phyloP scores from a whole-genome alignment of 352 stramenopile genomes.

The Phytophthora uliginosa region DNA sequence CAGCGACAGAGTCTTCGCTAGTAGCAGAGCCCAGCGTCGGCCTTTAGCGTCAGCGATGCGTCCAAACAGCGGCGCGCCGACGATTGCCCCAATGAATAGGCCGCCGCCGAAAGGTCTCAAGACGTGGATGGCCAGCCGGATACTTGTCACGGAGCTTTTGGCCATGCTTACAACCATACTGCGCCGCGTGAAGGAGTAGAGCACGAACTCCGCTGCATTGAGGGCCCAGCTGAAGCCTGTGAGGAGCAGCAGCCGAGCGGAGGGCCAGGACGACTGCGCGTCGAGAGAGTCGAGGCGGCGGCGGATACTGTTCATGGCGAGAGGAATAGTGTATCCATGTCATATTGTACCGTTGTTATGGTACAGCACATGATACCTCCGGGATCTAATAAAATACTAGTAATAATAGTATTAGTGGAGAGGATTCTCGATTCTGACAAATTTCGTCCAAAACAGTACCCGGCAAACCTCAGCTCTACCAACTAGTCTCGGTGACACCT shows the following conservation, averaged over 20 bases:
- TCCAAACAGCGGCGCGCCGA: slow-evolving; percentile 42
- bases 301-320: slow-evolving; percentile 1
- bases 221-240: slow-evolving; percentile 42
- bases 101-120: slow-evolving; percentile 28
- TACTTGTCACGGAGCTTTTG: not conserved
- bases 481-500: too few species aligned
- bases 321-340: too few species aligned
- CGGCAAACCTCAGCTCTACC: too few species aligned
- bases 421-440: too few species aligned
- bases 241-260: slow-evolving; percentile 41
- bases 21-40: slow-evolving; percentile 31
- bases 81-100: slow-evolving; percentile 22
- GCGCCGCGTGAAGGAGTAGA: slow-evolving; percentile 44
- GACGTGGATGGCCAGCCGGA: slow-evolving; percentile 30
- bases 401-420: too few species aligned
- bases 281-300: slow-evolving; percentile 6
- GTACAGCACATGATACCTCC: too few species aligned
- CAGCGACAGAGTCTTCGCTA: slow-evolving; percentile 40
- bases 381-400: too few species aligned
- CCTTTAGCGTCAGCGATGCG: slow-evolving; percentile 35
- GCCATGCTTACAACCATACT: slow-evolving; percentile 16
- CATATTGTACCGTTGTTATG: too few species aligned
- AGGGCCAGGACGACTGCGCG: slow-evolving; percentile 13
- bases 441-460: too few species aligned
- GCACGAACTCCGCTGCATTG: slow-evolving; percentile 41